Evolutionary conservation across 106 monocot genomes (phyloP), one percentile per base, ranked within the genome.

Genomic region (Vanilla planifolia): DNA sequence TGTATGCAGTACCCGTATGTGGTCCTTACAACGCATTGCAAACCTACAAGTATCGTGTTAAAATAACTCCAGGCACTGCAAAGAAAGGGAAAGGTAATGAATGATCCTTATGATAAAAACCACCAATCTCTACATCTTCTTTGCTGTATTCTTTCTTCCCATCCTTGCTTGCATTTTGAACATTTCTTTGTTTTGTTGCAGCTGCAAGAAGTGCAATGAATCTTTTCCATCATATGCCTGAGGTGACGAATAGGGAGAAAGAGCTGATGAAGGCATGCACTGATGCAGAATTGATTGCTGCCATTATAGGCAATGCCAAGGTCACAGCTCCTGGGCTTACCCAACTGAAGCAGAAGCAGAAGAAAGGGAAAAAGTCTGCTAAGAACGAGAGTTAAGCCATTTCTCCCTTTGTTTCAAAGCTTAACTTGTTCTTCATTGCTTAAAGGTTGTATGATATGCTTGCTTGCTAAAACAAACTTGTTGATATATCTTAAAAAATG

Each of bases 261-360:
- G 96, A 98, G 64, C 81, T 98, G 0, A 77, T 98, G 71, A 98
- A 98, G 66, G 96, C 96, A 58, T 98, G 96, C 30, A 85, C 96
- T 5, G 96, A 98, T 37, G 69, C 91, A 8, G 96, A 98, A 68
- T 36, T 98, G 40, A 80, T 88, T 13, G 96, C 96, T 25, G 87
- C 96, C 2, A 91, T 98, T n/a, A 51, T 98, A 3, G 88, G 96
- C 29, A 98, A 88, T 66, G 84, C 67, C 17, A 98, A 89, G 75
- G 85, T 98, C 34, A 88, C 96, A 9, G 96, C 96, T 4, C 96
- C 96, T 17, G 96, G 96, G 7, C 62, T 98, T 5, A 88, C 92
- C 10, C 96, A 98, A 34, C 43, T 98, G 36, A 98, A 92, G 75
- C 87, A 88, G 79, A 92, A 92, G 70, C 85, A 91, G 26, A 98